A percentile compares a stretch with the other conserved stretches of the same genome.
phyloP scores from a whole-genome alignment of 2,329 filamentous ascomycete genomes.

The Diaporthe sp. region DNA sequence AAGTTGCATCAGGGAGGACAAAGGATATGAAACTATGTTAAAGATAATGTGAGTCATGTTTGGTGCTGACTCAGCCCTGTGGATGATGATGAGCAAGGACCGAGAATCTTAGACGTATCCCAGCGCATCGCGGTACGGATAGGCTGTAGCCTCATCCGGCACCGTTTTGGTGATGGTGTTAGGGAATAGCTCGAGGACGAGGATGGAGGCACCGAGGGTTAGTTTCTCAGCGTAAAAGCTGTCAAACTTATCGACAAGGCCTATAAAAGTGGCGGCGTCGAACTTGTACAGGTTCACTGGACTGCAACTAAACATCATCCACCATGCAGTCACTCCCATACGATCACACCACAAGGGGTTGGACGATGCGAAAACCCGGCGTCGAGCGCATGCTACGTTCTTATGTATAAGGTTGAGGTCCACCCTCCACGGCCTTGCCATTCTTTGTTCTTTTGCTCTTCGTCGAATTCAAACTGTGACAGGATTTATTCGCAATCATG shows the following conservation, averaged over 20 bases:
- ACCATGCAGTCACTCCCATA: no score
- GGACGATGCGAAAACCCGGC: no score
- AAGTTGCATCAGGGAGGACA: not conserved
- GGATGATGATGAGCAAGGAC: not conserved
- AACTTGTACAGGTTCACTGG: not conserved
- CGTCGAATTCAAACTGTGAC: no score
- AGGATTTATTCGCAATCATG: no score
- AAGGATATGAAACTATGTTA: not conserved
- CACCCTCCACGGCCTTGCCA: no score
- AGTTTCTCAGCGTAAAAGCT: not conserved
- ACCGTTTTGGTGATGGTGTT: not conserved
- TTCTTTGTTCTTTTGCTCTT: no score
- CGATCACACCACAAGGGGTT: no score
- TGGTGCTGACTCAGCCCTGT: not conserved
- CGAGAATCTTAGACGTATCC: not conserved
- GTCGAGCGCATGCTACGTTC: no score
- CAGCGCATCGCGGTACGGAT: not conserved
- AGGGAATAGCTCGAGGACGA: not conserved
- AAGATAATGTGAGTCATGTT: not conserved
- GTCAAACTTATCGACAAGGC: slow-evolving; percentile 1
- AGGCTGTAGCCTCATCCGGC: not conserved
- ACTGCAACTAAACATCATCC: no score
- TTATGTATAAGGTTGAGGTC: no score
- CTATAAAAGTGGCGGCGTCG: not conserved
- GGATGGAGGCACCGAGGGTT: not conserved